Conservation (phyloP, 257 asterid species). For the Echium plantagineum region DNA sequence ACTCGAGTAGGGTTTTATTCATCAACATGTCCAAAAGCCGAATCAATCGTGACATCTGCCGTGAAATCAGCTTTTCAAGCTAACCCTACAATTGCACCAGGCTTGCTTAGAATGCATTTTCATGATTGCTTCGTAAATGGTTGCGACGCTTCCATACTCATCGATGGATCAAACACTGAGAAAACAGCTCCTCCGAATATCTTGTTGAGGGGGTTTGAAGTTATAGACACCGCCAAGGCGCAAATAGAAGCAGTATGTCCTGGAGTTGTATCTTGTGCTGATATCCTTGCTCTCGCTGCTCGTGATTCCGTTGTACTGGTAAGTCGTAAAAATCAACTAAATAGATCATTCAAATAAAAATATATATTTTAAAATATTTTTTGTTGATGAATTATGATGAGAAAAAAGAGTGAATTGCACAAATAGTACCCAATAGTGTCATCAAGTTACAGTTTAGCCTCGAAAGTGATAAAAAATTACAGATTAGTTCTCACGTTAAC, state of each 20-base stretch:
- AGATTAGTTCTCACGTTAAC: too few species aligned
- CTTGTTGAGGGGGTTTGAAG: conserved; percentile 53
- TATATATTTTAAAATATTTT: neutral
- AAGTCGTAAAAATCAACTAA: neutral
- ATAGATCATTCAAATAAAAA: too few species aligned
- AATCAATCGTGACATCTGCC: conserved; percentile 43
- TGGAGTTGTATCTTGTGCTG: conserved; percentile 74
- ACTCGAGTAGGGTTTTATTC: conserved; percentile 68
- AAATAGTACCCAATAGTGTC: too few species aligned
- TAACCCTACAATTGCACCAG: conserved; percentile 51
- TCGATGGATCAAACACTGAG: conserved; percentile 44
- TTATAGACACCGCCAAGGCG: conserved; percentile 56
- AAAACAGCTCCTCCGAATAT: conserved; percentile 36
- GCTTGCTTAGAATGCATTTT: conserved; percentile 69
- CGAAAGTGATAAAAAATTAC: too few species aligned
- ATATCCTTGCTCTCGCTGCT: conserved; percentile 77
- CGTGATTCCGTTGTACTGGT: conserved; percentile 69
- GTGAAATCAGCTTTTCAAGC: conserved; percentile 34
- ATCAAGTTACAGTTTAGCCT: too few species aligned
- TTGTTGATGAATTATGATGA: neutral
- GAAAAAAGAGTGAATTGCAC: too few species aligned
- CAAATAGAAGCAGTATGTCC: conserved; percentile 68
- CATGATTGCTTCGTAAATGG: conserved; percentile 90
- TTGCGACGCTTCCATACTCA: conserved; percentile 71
- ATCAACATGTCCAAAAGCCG: conserved; percentile 52